Base-by-base conservation (phyloP, 164 flowering plant species). In the Warburgia ugandensis region DNA sequence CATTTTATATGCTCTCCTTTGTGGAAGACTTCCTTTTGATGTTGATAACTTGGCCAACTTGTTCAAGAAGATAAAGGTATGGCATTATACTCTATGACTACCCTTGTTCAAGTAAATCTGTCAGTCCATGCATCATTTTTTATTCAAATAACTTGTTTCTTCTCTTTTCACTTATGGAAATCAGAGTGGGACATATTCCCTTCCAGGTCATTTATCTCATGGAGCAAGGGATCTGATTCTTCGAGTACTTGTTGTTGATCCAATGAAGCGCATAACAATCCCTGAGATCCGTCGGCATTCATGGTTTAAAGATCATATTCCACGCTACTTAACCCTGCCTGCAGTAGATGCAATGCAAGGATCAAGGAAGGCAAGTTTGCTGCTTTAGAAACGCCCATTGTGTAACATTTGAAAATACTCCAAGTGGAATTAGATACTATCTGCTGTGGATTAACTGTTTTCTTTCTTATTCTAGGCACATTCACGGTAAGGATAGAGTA, bases 211-310 rank as follows among this genome's bases (percentile, higher is more conserved):
- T 45, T 31, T 62, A 16, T 67, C 70, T 11, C 35, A 6, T 43
- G 63, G 48, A 29, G 66, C 57, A 19, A 48, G 56, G 29, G 60
- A 62, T 45, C 43, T 67, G 59, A 61, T 67, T 29, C 23, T n/a
- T 36, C 57, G 54, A 22, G 62, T 67, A 12, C 62, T 67, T 32
- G 29, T 48, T 36, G 54, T 58, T 6, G 65, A 67, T 45, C 70
- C 70, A 2, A 36, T 58, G 16, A 62, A 48, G 22, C 63, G 60
- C 14, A 61, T 67, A 25, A 50, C 66, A 2, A 62, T 61, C 29
- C 70, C 66, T 20, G 63, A 61, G 44, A 67, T 67, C 20, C 57
- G 55, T 16, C 45, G 19, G 28, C 70, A 67, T 49, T 56, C 59
- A 16, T 67, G 70, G 70, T 67, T 67, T 38, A 59, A 48, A 12